These are phyloP conservation scores for Pyrus pyrifolia DNA, from an alignment of 306 rosid species.

Conservation along the genomic window DNA sequence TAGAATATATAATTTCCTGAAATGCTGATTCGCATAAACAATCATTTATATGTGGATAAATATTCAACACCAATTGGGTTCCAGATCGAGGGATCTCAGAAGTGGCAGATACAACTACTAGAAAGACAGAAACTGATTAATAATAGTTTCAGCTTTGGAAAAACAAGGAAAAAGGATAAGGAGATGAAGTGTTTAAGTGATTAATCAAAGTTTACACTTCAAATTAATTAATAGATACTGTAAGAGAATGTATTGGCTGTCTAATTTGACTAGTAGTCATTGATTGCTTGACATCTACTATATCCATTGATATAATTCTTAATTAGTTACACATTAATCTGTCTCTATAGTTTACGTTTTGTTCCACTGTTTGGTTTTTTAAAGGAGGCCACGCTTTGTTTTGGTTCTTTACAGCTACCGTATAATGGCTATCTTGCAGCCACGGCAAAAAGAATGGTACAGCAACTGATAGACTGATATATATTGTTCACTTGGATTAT, in stretches of 20 bases:
- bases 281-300: neutral
- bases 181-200: constrained; percentile 6
- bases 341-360: neutral
- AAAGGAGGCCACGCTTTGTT: neutral
- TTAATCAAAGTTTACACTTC: neutral
- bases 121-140: neutral
- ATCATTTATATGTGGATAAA: neutral
- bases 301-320: neutral
- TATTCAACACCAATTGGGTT: neutral
- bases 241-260: neutral
- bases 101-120: neutral
- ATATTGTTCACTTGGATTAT: neutral
- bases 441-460: neutral
- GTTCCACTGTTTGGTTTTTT: neutral
- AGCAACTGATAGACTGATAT: neutral
- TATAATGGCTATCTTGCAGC: neutral
- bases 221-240: neutral
- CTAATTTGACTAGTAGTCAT: neutral
- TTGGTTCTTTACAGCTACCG: neutral
- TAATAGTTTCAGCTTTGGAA: neutral
- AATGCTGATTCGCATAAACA: neutral
- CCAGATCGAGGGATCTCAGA: neutral
- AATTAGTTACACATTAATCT: neutral
- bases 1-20: neutral
- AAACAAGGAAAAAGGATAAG: neutral